Evolutionary conservation across 371 early-diverging fungal species (phyloP).

Genomic region (Mortierella sp.): DNA sequence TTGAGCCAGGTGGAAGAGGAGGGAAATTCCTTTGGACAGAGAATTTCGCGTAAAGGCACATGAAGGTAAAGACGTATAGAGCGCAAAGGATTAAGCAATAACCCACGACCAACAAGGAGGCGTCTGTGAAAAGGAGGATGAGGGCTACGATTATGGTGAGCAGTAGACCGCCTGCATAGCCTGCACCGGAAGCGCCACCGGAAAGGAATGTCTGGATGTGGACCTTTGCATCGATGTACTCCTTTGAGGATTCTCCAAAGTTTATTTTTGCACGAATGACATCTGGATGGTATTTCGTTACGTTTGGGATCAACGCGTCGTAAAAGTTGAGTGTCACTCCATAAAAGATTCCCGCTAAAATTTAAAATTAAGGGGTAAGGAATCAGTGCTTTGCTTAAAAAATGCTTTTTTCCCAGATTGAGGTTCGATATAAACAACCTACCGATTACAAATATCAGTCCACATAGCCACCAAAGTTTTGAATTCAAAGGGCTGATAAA

Average conservation of each 20-base stretch:
- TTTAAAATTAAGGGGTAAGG: background rate
- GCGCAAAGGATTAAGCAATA: slow-evolving; percentile 39
- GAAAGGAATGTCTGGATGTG: slow-evolving; percentile 45
- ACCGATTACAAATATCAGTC: slow-evolving; percentile 18
- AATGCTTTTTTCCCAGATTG: too few relatives aligned
- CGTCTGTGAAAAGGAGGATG: slow-evolving; percentile 27
- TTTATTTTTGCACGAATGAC: slow-evolving; percentile 35
- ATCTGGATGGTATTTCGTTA: slow-evolving; percentile 63
- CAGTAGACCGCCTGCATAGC: slow-evolving; percentile 37
- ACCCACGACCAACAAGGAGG: slow-evolving; percentile 22
- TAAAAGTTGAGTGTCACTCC: slow-evolving; percentile 66
- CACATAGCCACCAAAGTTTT: slow-evolving; percentile 36
- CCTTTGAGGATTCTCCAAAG: slow-evolving; percentile 26
- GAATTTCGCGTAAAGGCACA: slow-evolving; percentile 16
- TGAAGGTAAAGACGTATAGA: slow-evolving; percentile 18
- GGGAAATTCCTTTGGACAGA: slow-evolving; percentile 42
- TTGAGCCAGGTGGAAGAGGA: slow-evolving; percentile 33
- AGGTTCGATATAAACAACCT: background rate
- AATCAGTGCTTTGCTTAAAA: too few relatives aligned
- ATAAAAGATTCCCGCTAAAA: slow-evolving; percentile 53
- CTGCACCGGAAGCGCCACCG: slow-evolving; percentile 45
- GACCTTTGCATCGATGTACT: slow-evolving; percentile 34
- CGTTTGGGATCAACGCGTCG: slow-evolving; percentile 68
- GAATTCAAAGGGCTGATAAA: slow-evolving; percentile 33
- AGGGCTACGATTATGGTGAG: slow-evolving; percentile 37